Base-by-base conservation (phyloP, 2,329 filamentous ascomycete genomes). In the Rhinocladiella similis region DNA sequence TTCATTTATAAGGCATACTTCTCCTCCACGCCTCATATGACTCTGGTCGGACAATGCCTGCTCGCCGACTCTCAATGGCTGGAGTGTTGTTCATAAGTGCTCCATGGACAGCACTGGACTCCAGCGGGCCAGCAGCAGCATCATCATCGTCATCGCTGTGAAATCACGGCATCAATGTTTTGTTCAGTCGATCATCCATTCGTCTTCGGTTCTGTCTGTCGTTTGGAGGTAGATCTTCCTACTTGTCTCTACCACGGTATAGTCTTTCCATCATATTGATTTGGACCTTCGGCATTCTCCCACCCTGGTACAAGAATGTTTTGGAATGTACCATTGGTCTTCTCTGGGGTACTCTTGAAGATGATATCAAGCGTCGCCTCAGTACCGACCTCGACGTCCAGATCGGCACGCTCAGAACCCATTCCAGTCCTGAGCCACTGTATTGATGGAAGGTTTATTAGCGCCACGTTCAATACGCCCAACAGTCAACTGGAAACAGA, bases 361-460 rank as follows among this genome's bases (percentile, higher is more conserved):
- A 86, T 68, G 57, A 84, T 81, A 1, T 72, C 69, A 36, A 74
- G 60, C 3, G 74, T 66, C 1, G 69, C 70, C 5, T 70, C 66
- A 0, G 72, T 72, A 4, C 77, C 76, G 1, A 67, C 63, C 18
- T 74, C 70, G 2, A 74, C 68, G 0, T 70, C 65, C 1, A 80
- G 65, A 61, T 80, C 76, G 4, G 78, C 77, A 6, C 63, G 46
- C 0, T 67, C 48, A 18, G 70, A 67, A 10, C 76, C 76, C 18
- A 79, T 60, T 18, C 79, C 76, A 0, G 76, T 80, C 52, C 71
- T 70, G 1, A 79, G 57, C 76, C 77, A 81, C 76, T 78, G 51
- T 12, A 47, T 12, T 45, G 10, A 19, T n/a, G n/a, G n/a, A 35
- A 42, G 4, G 10, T 5, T 48, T 10, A 45, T 48, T 42, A 52